Base-by-base conservation (phyloP, 306 rosid genomes). In the Chamaecrista fasciculata region DNA sequence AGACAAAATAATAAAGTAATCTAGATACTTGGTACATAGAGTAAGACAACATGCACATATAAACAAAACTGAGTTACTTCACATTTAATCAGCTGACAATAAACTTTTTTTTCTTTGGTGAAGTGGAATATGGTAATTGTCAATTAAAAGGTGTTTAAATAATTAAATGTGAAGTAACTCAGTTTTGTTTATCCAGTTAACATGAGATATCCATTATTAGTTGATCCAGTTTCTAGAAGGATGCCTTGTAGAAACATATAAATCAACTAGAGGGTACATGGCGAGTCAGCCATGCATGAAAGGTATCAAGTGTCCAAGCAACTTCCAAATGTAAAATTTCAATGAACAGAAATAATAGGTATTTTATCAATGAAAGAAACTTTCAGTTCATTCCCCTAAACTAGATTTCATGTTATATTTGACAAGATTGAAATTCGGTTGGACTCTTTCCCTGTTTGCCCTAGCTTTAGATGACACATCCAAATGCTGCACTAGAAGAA, bases 301-400 rank as follows among this genome's bases (percentile, higher is more conserved):
- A n/a, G n/a, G n/a, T n/a, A n/a, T n/a, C n/a, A n/a, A 57, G 11
- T 3, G 19, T 39, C 51, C 64, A 36, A 20, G 43, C 49, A 51
- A 52, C 28, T 28, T 37, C 48, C 37, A 69, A 50, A 60, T 25
- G 59, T 55, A 75, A 29, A 65, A 80, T 62, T 66, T 60, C 15
- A 65, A 37, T 26, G 25, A 47, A 66, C 64, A 57, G 28, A 59
- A 75, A 36, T 6, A 74, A 59, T 34, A 9, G 49, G 65, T 39
- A 23, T 50, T 40, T 39, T 37, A 24, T 29, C 59, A 69, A 64
- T 60, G 70, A 65, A 53, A 66, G 69, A 56, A 46, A 23, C 24
- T 29, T 11, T 39, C 60, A 56, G 20, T 53, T 68, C 67, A 36
- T 10, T 61, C 61, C 23, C 26, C 52, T 14, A 11, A n/a, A 57